Evolutionary conservation across 148 eudicot species (phyloP).

Genomic region (Rhododendron williamsianum): DNA sequence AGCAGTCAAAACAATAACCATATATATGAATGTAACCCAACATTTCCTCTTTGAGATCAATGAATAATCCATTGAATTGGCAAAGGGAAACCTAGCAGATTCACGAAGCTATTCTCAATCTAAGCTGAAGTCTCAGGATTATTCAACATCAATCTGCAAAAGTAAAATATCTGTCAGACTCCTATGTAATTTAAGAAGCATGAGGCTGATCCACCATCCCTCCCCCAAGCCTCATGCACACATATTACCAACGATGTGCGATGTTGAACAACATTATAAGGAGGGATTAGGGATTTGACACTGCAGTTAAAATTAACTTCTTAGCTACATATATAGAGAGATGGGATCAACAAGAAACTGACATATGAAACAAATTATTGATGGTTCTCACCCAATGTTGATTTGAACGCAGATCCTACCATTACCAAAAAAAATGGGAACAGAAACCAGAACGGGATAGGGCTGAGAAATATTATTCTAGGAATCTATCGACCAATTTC

Average conservation of each 20-base stretch:
- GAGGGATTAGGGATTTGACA: neutral
- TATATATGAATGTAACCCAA: conserved; percentile 25
- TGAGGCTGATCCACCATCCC: neutral
- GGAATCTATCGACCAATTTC: neutral
- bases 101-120: conserved; percentile 2
- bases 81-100: conserved; percentile 8
- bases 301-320: neutral
- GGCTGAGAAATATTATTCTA: neutral
- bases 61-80: conserved; percentile 27
- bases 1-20: conserved; percentile 24
- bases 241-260: neutral
- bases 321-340: neutral
- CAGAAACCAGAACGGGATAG: neutral
- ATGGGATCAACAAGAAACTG: neutral
- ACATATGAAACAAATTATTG: neutral
- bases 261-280: neutral
- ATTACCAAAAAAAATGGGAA: neutral
- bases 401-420: neutral
- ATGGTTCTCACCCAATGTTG: neutral
- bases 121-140: conserved; percentile 6
- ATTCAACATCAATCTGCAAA: conserved; percentile 20
- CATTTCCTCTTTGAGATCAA: conserved; percentile 25
- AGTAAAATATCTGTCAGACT: neutral
- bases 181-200: neutral
- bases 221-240: neutral